phyloP scores from a whole-genome alignment of 139 green algal genomes.

The Chloropicon primus region DNA sequence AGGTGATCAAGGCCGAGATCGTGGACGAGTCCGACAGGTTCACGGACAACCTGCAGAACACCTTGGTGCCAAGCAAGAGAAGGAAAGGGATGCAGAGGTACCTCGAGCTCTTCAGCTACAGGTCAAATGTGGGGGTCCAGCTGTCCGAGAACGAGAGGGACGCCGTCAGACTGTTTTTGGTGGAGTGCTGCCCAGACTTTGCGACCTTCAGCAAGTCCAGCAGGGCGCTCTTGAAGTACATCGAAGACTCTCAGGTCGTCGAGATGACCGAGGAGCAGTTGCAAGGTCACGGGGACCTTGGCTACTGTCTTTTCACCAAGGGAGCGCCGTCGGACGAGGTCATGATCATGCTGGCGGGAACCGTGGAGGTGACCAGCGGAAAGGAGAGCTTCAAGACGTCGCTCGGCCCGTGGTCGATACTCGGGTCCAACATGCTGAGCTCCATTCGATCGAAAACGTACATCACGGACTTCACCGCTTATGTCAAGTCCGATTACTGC shows the following conservation, averaged over 20 bases:
- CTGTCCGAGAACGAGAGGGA: conserved; percentile 1
- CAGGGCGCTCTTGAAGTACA: not conserved
- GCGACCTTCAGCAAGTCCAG: not conserved
- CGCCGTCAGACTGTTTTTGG: conserved; percentile 1
- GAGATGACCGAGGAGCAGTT: not conserved
- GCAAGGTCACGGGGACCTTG: not conserved
- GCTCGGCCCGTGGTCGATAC: not conserved
- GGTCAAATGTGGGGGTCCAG: not conserved
- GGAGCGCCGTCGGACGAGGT: not conserved
- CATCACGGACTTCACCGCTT: conserved; percentile 27
- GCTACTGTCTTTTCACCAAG: not conserved
- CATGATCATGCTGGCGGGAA: not conserved
- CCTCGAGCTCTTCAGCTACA: not conserved
- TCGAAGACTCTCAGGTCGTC: not conserved
- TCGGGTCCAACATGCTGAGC: not conserved
- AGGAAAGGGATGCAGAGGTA: conserved; percentile 1
- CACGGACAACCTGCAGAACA: not conserved
- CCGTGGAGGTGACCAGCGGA: not conserved
- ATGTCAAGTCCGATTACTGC: not conserved
- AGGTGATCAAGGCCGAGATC: conserved; percentile 3
- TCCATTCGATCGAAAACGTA: conserved; percentile 8
- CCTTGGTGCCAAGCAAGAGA: not conserved
- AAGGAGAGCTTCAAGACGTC: not conserved
- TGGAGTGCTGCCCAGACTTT: not conserved
- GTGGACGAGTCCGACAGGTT: not conserved